A percentile compares a stretch with the other conserved stretches of the same genome.
Conservation (phyloP, 2,329 filamentous ascomycete species). For the Neodidymelliopsis sp. region DNA sequence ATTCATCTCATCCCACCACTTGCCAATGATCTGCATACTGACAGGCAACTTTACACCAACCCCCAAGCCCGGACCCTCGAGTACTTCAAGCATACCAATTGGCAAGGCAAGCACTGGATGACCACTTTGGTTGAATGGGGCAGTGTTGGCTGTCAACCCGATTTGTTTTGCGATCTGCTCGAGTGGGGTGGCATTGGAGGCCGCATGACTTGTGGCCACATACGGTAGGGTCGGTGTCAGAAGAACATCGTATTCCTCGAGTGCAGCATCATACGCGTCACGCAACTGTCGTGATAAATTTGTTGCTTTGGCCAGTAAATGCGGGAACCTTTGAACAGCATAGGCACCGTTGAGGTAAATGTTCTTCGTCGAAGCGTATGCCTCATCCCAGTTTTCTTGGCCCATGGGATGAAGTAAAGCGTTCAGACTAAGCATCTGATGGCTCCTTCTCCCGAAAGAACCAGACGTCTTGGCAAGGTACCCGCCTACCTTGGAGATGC, state of each 20-base stretch:
- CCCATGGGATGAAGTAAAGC: slow-evolving; percentile 57
- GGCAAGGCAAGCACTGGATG: slow-evolving; percentile 63
- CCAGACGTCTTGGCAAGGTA: slow-evolving; percentile 51
- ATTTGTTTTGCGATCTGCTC: slow-evolving; percentile 60
- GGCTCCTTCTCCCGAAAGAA: slow-evolving; percentile 55
- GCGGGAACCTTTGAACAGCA: slow-evolving; percentile 54
- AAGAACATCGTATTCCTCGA: slow-evolving; percentile 55
- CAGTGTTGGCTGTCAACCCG: slow-evolving; percentile 64
- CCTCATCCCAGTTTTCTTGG: slow-evolving; percentile 58
- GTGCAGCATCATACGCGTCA: slow-evolving; percentile 55
- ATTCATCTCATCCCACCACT: slow-evolving; percentile 59
- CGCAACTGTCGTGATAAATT: slow-evolving; percentile 58
- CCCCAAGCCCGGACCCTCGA: slow-evolving; percentile 45
- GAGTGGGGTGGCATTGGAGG: slow-evolving; percentile 49
- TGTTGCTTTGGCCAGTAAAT: slow-evolving; percentile 58
- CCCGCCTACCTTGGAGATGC: slow-evolving; percentile 51
- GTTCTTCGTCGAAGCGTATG: slow-evolving; percentile 62
- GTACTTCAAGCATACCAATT: slow-evolving; percentile 53
- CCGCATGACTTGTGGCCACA: slow-evolving; percentile 12
- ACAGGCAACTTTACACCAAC: slow-evolving; percentile 54
- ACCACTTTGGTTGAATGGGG: slow-evolving; percentile 64
- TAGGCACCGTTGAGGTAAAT: slow-evolving; percentile 63
- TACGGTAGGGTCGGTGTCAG: slow-evolving; percentile 57
- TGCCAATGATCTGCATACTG: slow-evolving; percentile 64
- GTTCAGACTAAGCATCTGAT: slow-evolving; percentile 61